Evolutionary conservation across 2,329 filamentous ascomycete species (phyloP).

Genomic region (Mollisiaceae sp.): DNA sequence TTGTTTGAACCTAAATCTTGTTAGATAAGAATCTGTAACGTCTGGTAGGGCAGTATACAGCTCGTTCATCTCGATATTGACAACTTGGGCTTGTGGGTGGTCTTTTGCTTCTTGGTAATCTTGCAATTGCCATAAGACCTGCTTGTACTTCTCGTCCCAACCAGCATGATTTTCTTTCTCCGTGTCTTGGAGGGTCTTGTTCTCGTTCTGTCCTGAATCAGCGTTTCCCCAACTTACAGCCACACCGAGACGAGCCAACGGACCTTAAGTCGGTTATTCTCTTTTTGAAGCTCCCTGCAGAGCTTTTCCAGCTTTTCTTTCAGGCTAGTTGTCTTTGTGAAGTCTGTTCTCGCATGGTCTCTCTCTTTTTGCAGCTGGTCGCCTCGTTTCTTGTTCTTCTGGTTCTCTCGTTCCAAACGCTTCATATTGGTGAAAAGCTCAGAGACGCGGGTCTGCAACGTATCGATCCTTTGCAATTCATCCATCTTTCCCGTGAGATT

Average conservation of each 20-base stretch:
- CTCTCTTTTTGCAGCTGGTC: slow-evolving; percentile 97
- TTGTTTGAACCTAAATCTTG: slow-evolving; percentile 74
- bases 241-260: slow-evolving; percentile 23
- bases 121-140: slow-evolving; percentile 82
- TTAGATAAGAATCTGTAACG: slow-evolving; percentile 26
- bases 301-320: slow-evolving; percentile 98
- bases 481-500: slow-evolving; percentile 91
- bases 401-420: slow-evolving; percentile 88
- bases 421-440: slow-evolving; percentile 96
- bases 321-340: slow-evolving; percentile 86
- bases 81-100: slow-evolving; percentile 77
- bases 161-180: slow-evolving; percentile 82
- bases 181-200: slow-evolving; percentile 85
- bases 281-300: slow-evolving; percentile 89
- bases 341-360: slow-evolving; percentile 83
- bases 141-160: slow-evolving; percentile 84
- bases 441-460: slow-evolving; percentile 87
- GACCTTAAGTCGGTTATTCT: slow-evolving; percentile 98
- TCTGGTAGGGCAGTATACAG: slow-evolving; percentile 57
- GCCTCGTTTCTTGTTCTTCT: slow-evolving; percentile 93
- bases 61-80: slow-evolving; percentile 89
- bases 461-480: slow-evolving; percentile 88
- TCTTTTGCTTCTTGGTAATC: slow-evolving; percentile 88
- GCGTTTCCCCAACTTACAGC: slow-evolving; percentile 28
- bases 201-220: slow-evolving; percentile 71